Base-by-base conservation (phyloP, 2,329 filamentous ascomycete species). In the Lecanicillium sp. region DNA sequence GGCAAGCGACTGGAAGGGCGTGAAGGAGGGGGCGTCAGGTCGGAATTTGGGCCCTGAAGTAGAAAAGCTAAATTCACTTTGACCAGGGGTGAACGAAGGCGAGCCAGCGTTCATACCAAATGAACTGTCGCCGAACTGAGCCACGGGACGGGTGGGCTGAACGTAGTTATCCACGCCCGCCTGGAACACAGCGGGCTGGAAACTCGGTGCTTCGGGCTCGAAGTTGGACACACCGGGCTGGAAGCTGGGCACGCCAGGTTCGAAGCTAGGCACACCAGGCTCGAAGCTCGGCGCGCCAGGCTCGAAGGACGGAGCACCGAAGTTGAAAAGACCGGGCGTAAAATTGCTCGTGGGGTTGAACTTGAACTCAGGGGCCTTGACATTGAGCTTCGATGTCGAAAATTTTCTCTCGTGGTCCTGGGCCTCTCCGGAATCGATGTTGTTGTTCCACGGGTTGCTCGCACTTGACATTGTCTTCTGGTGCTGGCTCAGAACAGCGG, bases 351-450 rank as follows among this genome's bases (percentile, higher is more conserved):
- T 63, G 3, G 77, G 78, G 52, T 80, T 79, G 66, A 91, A 91
- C 57, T 84, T 88, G 72, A 96, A 96, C 60, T 93, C 88, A 39
- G 90, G 86, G 0, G 91, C 91, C 53, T 85, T 81, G 24, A 94
- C 90, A 58, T 97, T 97, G 56, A 97, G 77, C 56, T 84, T 90
- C 1, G 89, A 88, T 36, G 83, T 66, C 0, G 81, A 90, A 3
- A 82, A 73, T 57, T 85, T 87, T 62, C 23, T 44, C 9, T 44
- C 56, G 55, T 64, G 66, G 37, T 63, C 62, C 21, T 67, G 58
- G 35, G 62, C 58, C 12, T 74, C 69, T 21, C 68, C 65, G 6
- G 68, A 63, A 42, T 82, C 77, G 6, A 12, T n/a, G 14, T 4
- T 29, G 37, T 29, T 42, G 21, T 72, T 73, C 82, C 82, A 86